Percentiles rank a stretch among this genome's conserved stretches.
Evolutionary conservation across 169 alveolate genomes (phyloP).

Genomic region (Plasmodium vivax): DNA sequence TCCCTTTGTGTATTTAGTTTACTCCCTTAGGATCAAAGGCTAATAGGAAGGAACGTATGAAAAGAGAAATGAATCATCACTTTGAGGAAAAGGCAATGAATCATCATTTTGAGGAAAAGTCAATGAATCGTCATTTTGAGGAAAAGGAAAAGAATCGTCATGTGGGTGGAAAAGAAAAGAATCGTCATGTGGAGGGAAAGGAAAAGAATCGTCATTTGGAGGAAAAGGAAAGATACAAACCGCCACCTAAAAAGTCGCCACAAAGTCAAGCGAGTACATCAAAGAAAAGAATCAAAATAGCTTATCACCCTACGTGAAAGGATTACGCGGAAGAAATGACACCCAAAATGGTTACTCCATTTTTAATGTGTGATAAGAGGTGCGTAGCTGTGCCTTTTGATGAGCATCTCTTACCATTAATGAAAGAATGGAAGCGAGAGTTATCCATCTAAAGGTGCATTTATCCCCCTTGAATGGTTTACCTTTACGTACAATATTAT

Average conservation of each 20-base stretch:
- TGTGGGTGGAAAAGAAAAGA: neutral
- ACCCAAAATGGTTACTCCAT: too few species aligned
- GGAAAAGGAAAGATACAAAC: neutral
- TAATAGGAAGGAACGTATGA: neutral
- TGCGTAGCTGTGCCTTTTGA: too few species aligned
- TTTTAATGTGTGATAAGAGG: too few species aligned
- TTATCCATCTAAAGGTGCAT: too few species aligned
- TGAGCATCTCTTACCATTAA: too few species aligned
- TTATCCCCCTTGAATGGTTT: too few species aligned
- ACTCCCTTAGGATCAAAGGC: neutral
- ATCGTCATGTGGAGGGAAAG: neutral
- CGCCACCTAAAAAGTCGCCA: neutral
- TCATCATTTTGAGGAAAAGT: too few species aligned
- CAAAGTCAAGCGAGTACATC: neutral
- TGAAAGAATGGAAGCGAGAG: too few species aligned
- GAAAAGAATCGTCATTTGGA: neutral
- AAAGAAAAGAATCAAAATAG: neutral
- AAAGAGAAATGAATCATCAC: neutral
- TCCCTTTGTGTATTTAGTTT: neutral
- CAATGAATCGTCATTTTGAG: too few species aligned
- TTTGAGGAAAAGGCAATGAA: too few species aligned
- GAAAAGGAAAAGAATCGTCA: too few species aligned
- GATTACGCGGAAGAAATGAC: neutral
- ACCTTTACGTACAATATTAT: neutral
- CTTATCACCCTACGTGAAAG: neutral